Conservation (phyloP, 768 basidiomycete species). For the Kwoniella botswanensis region DNA sequence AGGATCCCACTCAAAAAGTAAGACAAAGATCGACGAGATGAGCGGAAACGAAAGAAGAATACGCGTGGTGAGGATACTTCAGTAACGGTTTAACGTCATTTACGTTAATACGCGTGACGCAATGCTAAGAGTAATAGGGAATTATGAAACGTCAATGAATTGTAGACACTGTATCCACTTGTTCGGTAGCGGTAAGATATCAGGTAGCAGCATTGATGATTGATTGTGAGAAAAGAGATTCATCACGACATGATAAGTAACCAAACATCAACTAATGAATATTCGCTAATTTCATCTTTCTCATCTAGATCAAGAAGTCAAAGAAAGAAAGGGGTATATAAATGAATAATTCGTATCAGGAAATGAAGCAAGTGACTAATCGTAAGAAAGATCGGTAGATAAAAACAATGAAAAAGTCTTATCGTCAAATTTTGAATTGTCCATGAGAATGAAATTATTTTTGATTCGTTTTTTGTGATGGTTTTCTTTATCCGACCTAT, state of each 20-base stretch:
- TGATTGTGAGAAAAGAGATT: neutral
- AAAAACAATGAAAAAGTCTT: neutral
- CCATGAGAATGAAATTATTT: no score
- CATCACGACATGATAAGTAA: neutral
- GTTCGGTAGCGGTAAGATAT: neutral
- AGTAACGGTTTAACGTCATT: conserved; percentile 9
- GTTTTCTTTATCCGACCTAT: neutral
- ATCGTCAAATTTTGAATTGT: no score
- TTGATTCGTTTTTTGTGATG: no score
- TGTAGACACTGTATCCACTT: neutral
- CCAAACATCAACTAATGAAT: no score
- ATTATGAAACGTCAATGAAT: neutral
- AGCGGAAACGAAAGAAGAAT: neutral
- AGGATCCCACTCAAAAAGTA: conserved; percentile 3
- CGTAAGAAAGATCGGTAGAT: neutral
- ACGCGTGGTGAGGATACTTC: neutral
- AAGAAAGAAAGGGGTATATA: neutral
- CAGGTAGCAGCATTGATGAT: no score
- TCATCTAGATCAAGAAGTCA: neutral
- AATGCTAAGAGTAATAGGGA: neutral
- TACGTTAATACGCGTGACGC: neutral
- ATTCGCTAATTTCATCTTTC: neutral
- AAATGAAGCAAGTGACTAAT: neutral
- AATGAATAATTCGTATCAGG: neutral
- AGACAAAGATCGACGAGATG: conserved; percentile 11